Conservation (phyloP, 306 rosid genomes). For the Rosa multiflora region DNA sequence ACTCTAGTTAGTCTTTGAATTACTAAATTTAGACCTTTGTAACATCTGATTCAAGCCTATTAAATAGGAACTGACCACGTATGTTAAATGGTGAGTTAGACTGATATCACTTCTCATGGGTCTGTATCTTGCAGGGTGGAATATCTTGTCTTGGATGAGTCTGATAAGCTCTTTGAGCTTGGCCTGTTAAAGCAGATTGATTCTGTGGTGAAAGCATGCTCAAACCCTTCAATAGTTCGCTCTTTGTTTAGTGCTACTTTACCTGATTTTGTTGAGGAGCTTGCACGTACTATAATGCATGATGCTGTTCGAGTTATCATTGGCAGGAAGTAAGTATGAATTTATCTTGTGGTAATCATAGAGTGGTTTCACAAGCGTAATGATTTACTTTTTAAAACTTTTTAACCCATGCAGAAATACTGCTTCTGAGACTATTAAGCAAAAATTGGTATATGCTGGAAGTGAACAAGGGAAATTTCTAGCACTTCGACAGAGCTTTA, state of each 20-base stretch:
- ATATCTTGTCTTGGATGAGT: constrained; percentile 91
- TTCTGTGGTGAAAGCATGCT: constrained; percentile 79
- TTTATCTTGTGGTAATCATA: constrained; percentile 14
- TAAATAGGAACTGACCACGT: not conserved
- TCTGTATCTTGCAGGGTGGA: constrained; percentile 64
- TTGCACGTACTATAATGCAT: constrained; percentile 92
- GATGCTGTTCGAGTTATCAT: constrained; percentile 92
- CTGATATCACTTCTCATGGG: constrained; percentile 24
- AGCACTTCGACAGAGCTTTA: constrained; percentile 89
- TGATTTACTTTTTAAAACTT: constrained; percentile 4
- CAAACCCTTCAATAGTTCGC: constrained; percentile 81
- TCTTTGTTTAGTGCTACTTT: constrained; percentile 92
- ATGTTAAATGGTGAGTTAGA: not conserved
- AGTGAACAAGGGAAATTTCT: constrained; percentile 92
- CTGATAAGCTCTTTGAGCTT: constrained; percentile 95
- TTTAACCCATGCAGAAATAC: constrained; percentile 62
- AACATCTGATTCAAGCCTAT: not conserved
- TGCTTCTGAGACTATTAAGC: constrained; percentile 85
- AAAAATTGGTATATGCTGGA: constrained; percentile 82
- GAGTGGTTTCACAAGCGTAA: constrained; percentile 9
- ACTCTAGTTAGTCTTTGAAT: constrained; percentile 7
- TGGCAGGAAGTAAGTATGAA: constrained; percentile 81
- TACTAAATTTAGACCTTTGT: not conserved
- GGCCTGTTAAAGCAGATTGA: constrained; percentile 82
- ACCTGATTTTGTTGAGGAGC: constrained; percentile 92